Conservation (phyloP, 306 rosid genomes). For the Quercus agrifolia region DNA sequence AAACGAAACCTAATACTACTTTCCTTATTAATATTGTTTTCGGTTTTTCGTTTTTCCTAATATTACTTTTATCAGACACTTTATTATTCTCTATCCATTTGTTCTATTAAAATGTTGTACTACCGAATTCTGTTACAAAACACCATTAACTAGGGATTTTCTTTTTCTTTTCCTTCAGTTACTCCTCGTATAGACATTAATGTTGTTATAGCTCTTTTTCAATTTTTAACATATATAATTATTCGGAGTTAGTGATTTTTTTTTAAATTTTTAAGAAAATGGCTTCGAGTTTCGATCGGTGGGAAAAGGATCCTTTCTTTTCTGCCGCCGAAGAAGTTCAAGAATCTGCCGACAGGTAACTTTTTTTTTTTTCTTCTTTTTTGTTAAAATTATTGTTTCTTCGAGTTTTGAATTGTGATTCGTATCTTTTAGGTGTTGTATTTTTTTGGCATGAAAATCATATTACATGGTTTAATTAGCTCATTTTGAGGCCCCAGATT, state of each 20-base stretch:
- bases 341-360: constrained; percentile 91
- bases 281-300: constrained; percentile 88
- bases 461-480: too few relatives aligned
- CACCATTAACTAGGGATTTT: too few relatives aligned
- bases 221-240: not conserved
- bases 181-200: not conserved
- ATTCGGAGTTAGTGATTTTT: not conserved
- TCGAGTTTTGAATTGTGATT: not conserved
- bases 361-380: not conserved
- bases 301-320: constrained; percentile 98
- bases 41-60: too few relatives aligned
- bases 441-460: too few relatives aligned
- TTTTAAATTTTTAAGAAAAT: constrained; percentile 23
- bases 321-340: constrained; percentile 95
- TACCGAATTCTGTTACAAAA: too few relatives aligned
- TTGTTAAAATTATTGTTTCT: not conserved
- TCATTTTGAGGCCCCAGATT: too few relatives aligned
- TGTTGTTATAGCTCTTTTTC: not conserved
- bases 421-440: too few relatives aligned
- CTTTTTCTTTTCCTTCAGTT: not conserved
- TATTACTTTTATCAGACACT: too few relatives aligned
- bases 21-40: too few relatives aligned
- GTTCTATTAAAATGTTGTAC: too few relatives aligned
- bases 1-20: too few relatives aligned
- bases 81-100: too few relatives aligned